These are phyloP conservation scores for Torulaspora franciscae DNA, from an alignment of 805 yeast species.

Conservation along the genomic window DNA sequence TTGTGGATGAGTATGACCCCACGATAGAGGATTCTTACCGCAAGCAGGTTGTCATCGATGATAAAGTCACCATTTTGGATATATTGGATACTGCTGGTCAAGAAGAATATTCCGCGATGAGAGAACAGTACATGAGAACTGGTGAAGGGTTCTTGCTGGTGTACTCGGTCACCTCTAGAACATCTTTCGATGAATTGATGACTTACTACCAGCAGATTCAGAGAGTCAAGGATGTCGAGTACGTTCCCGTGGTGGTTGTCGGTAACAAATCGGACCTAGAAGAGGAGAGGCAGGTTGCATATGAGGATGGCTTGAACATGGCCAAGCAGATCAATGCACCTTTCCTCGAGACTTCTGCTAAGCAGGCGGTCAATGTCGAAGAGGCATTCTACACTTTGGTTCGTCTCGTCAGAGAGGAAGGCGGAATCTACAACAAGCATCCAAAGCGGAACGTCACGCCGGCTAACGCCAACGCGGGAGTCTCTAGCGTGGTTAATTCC, in stretches of 20 bases:
- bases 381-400: slow-evolving; percentile 72
- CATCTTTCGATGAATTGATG: slow-evolving; percentile 78
- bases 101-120: slow-evolving; percentile 90
- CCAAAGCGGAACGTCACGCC: slow-evolving; percentile 11
- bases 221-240: slow-evolving; percentile 69
- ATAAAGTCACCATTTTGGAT: slow-evolving; percentile 71
- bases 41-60: slow-evolving; percentile 80
- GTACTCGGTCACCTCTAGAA: slow-evolving; percentile 79
- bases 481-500: slow-evolving; percentile 2
- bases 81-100: slow-evolving; percentile 98
- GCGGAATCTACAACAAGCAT: slow-evolving; percentile 29
- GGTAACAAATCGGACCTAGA: slow-evolving; percentile 78
- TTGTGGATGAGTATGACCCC: slow-evolving; percentile 97
- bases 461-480: slow-evolving; percentile 6
- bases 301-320: slow-evolving; percentile 56
- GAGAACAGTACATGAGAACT: slow-evolving; percentile 92
- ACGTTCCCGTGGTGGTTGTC: slow-evolving; percentile 73
- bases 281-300: slow-evolving; percentile 66
- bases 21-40: slow-evolving; percentile 92
- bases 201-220: slow-evolving; percentile 75
- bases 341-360: slow-evolving; percentile 90
- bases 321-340: slow-evolving; percentile 64
- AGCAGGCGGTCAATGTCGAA: slow-evolving; percentile 84
- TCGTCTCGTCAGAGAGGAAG: slow-evolving; percentile 46
- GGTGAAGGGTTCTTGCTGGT: slow-evolving; percentile 92